These are phyloP conservation scores for Xylaria acuta DNA, from an alignment of 495 filamentous ascomycete genomes.

Conservation along the genomic window DNA sequence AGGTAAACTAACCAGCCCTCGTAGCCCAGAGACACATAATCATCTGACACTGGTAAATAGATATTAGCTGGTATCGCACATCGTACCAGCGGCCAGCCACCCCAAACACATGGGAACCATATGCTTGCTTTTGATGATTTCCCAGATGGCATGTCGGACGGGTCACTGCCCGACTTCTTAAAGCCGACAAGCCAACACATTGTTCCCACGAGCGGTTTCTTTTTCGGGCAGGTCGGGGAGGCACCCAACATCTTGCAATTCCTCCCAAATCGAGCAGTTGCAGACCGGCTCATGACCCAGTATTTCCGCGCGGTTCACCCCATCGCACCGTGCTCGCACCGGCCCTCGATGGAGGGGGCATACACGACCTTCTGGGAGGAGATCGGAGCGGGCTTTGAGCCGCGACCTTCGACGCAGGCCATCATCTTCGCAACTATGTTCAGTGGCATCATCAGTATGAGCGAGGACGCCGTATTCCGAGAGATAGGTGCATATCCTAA, in stretches of 20 bases:
- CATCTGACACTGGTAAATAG: slow-evolving; percentile 27
- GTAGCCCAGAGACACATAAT: slow-evolving; percentile 19
- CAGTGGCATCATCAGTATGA: slow-evolving; percentile 69
- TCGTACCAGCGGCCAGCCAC: slow-evolving; percentile 18
- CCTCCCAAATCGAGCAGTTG: slow-evolving; percentile 56
- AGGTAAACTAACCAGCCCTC: slow-evolving; percentile 52
- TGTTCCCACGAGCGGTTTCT: slow-evolving; percentile 68
- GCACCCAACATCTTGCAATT: slow-evolving; percentile 59
- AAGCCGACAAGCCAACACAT: slow-evolving; percentile 61
- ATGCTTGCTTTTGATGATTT: slow-evolving; percentile 30
- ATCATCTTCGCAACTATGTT: slow-evolving; percentile 71
- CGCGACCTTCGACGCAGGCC: slow-evolving; percentile 67
- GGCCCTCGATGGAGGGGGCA: slow-evolving; percentile 65
- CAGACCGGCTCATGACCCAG: slow-evolving; percentile 64
- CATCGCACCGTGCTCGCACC: slow-evolving; percentile 67
- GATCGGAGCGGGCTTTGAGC: slow-evolving; percentile 60
- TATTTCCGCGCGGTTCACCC: slow-evolving; percentile 73
- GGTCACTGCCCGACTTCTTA: slow-evolving; percentile 50
- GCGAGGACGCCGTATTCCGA: slow-evolving; percentile 54
- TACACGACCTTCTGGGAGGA: slow-evolving; percentile 71
- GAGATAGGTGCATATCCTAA: slow-evolving; percentile 60
- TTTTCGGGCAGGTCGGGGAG: slow-evolving; percentile 62
- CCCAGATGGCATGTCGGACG: slow-evolving; percentile 24
- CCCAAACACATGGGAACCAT: slow-evolving; percentile 28
- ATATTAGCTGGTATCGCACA: slow-evolving; percentile 40